phyloP scores from a whole-genome alignment of 2,329 filamentous ascomycete genomes.

The Cladosporium cucumerinum region DNA sequence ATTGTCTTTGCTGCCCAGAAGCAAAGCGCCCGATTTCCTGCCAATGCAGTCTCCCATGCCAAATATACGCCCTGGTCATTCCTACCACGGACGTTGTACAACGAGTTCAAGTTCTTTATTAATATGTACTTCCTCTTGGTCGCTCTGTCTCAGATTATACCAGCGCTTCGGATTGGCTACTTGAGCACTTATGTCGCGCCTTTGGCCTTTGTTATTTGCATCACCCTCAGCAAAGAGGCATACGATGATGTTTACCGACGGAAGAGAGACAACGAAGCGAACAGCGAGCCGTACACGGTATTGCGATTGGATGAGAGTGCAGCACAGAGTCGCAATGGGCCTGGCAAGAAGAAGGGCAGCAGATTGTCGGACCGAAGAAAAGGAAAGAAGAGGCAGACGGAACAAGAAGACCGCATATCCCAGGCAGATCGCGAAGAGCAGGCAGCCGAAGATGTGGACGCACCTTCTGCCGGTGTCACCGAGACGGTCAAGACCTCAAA shows the following conservation, averaged over 20 bases:
- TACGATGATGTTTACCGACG: conserved; percentile 86
- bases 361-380: conserved; percentile 34
- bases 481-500: conserved; percentile 78
- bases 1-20: conserved; percentile 70
- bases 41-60: conserved; percentile 90
- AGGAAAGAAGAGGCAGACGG: conserved; percentile 28
- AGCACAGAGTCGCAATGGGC: conserved; percentile 17
- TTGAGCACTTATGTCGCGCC: conserved; percentile 92
- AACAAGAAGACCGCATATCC: conserved; percentile 45
- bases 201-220: conserved; percentile 82
- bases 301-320: conserved; percentile 45
- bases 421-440: conserved; percentile 70
- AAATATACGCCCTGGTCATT: conserved; percentile 97
- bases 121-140: conserved; percentile 99
- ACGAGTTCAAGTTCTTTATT: conserved; percentile 99
- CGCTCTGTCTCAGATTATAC: conserved; percentile 88
- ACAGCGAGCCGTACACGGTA: conserved; percentile 82
- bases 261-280: conserved; percentile 86
- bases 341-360: conserved; percentile 31
- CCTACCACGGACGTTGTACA: conserved; percentile 89
- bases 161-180: conserved; percentile 85
- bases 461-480: conserved; percentile 38
- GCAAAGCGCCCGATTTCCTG: conserved; percentile 74
- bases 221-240: conserved; percentile 94
- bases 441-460: conserved; percentile 39